phyloP scores from a whole-genome alignment of 2,329 filamentous ascomycete genomes.

The Tetracladium maxilliforme region DNA sequence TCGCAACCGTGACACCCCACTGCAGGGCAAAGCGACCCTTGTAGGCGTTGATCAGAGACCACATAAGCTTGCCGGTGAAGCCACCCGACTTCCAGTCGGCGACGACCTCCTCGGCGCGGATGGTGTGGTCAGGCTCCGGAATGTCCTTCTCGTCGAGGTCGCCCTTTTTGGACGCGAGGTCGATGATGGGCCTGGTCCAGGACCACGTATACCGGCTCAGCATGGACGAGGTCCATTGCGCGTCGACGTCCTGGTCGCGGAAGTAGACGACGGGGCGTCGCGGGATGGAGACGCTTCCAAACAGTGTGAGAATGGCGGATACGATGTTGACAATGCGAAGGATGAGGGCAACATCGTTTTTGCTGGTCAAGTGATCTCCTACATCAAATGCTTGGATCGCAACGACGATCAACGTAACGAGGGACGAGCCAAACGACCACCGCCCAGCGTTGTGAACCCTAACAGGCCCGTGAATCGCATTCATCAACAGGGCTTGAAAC shows the following conservation, averaged over 20 bases:
- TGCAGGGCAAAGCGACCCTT: constrained; percentile 39
- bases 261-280: constrained; percentile 53
- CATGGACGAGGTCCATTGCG: constrained; percentile 43
- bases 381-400: constrained; percentile 32
- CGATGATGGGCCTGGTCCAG: constrained; percentile 45
- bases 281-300: constrained; percentile 40
- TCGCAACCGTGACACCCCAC: constrained; percentile 36
- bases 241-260: constrained; percentile 44
- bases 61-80: constrained; percentile 39
- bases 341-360: constrained; percentile 19
- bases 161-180: constrained; percentile 37
- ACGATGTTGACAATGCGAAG: constrained; percentile 33
- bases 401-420: too few relatives aligned
- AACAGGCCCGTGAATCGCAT: constrained; percentile 4
- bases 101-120: constrained; percentile 32
- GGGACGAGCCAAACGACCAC: too few relatives aligned
- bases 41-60: constrained; percentile 43
- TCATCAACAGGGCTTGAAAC: constrained; percentile 33
- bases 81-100: constrained; percentile 30
- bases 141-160: constrained; percentile 48
- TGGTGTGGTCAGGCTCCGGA: constrained; percentile 40
- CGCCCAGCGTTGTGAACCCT: too few relatives aligned
- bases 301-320: constrained; percentile 25
- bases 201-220: constrained; percentile 48
- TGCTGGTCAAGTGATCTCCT: too few relatives aligned